These are phyloP conservation scores for Botrytis paeoniae DNA, from an alignment of 2,329 filamentous ascomycete species.

Conservation along the genomic window DNA sequence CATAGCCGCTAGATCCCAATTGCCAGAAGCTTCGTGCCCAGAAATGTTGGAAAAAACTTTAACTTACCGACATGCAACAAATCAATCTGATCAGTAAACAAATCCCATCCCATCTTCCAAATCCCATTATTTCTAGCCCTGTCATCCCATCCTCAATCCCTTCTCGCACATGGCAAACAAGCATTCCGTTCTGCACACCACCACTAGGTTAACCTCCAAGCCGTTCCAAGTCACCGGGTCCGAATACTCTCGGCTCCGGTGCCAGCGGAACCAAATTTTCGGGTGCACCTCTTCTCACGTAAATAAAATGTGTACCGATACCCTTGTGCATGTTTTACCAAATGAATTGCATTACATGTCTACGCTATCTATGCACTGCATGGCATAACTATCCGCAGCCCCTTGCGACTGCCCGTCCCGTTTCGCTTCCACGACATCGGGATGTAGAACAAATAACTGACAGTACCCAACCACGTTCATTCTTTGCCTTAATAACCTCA, in stretches of 20 bases:
- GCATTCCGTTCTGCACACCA: background rate
- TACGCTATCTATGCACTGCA: constrained; percentile 5
- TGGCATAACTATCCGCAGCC: background rate
- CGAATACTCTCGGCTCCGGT: background rate
- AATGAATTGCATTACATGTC: background rate
- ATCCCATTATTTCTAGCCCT: background rate
- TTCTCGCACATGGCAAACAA: constrained; percentile 9
- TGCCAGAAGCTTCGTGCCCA: background rate
- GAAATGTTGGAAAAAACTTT: background rate
- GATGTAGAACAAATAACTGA: background rate
- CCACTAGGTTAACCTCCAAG: background rate
- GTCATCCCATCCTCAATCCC: background rate
- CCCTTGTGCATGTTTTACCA: background rate
- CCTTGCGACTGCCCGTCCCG: background rate
- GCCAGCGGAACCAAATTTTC: background rate
- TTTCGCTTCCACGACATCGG: background rate
- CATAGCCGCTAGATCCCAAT: background rate
- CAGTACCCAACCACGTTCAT: background rate
- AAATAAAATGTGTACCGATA: background rate
- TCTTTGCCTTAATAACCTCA: background rate
- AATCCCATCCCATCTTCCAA: background rate
- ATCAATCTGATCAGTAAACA: background rate
- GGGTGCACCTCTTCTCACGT: background rate
- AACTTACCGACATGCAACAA: constrained; percentile 2
- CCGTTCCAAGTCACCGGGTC: background rate